A percentile compares a stretch with the other conserved stretches of the same genome.
phyloP scores from a whole-genome alignment of 129 eudicot species.

The Sambucus nigra region DNA sequence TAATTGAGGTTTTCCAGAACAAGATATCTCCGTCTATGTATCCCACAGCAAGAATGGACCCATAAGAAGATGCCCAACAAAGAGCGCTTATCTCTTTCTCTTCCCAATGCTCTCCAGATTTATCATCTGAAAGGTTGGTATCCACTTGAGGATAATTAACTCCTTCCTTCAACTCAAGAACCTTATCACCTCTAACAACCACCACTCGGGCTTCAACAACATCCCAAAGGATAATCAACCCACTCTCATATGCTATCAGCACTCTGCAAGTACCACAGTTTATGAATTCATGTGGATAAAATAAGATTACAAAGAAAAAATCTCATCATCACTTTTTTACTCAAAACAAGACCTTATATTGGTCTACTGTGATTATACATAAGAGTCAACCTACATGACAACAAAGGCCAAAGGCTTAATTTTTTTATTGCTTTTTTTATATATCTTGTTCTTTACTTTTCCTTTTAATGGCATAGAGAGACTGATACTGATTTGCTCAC shows the following conservation, averaged over 20 bases:
- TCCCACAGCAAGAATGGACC: slow-evolving; percentile 79
- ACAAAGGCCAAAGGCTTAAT: background rate
- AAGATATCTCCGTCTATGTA: slow-evolving; percentile 90
- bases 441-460: background rate
- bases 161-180: slow-evolving; percentile 55
- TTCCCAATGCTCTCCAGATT: slow-evolving; percentile 33
- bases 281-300: background rate
- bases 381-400: background rate
- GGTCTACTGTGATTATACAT: background rate
- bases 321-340: background rate
- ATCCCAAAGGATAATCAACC: slow-evolving; percentile 80
- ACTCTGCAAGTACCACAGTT: slow-evolving; percentile 38
- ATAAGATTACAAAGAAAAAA: background rate
- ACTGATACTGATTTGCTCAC: background rate
- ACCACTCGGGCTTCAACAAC: slow-evolving; percentile 50
- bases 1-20: slow-evolving; percentile 61
- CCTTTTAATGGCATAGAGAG: background rate
- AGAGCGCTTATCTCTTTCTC: slow-evolving; percentile 89
- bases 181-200: slow-evolving; percentile 58
- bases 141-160: slow-evolving; percentile 27
- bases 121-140: slow-evolving; percentile 16
- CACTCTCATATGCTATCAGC: slow-evolving; percentile 65
- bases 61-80: slow-evolving; percentile 90
- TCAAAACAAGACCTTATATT: background rate
- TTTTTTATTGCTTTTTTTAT: no score